These are phyloP conservation scores for Linnemannia hyalina DNA, from an alignment of 192 early-diverging fungal species.

Conservation along the genomic window DNA sequence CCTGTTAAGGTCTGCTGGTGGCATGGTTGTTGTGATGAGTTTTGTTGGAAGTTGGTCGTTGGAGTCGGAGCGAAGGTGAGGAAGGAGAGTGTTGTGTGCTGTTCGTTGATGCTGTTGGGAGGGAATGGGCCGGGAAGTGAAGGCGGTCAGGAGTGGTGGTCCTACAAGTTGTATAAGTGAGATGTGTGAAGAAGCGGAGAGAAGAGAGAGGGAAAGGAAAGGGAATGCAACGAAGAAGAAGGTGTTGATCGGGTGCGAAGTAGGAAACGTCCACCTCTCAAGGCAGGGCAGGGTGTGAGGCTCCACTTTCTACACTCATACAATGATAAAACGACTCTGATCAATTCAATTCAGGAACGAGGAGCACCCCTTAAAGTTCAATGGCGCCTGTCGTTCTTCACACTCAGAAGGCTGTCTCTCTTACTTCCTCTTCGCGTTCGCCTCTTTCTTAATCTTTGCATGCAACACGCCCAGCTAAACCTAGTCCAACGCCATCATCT, in stretches of 20 bases:
- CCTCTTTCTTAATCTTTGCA: neutral
- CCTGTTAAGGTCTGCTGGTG: conserved; percentile 35
- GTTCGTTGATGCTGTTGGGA: neutral
- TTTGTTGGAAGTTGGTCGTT: neutral
- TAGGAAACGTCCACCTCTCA: neutral
- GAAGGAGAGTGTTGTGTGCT: neutral
- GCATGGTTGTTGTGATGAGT: conserved; percentile 24
- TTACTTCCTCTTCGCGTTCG: neutral
- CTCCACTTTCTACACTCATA: neutral
- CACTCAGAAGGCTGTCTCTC: neutral
- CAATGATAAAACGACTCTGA: neutral
- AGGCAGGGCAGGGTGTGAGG: neutral
- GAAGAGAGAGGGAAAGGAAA: neutral
- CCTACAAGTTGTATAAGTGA: neutral
- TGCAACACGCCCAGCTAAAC: neutral
- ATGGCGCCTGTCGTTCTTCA: neutral
- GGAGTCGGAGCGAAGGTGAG: neutral
- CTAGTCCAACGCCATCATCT: neutral
- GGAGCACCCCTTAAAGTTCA: neutral
- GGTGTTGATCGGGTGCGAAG: neutral
- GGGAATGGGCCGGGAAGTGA: neutral
- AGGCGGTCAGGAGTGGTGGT: neutral
- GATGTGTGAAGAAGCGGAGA: conserved; percentile 2
- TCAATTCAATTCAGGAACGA: neutral
- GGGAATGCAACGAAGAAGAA: neutral